Evolutionary conservation across 768 basidiomycete species (phyloP).

Genomic region (Lactarius tabidus): DNA sequence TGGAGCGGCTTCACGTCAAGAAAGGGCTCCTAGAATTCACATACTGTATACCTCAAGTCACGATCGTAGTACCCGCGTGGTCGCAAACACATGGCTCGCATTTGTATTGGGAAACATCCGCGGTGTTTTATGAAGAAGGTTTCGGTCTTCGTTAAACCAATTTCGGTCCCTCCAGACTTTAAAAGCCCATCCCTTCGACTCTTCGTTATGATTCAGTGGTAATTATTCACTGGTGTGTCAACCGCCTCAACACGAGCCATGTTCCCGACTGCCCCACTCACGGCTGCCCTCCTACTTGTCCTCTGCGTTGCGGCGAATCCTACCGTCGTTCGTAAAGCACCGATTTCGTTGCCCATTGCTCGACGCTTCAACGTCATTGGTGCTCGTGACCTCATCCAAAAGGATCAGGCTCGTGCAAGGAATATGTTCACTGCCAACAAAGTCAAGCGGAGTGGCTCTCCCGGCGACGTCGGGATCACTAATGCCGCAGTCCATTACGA

Average conservation of each 20-base stretch:
- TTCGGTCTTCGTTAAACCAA: background rate
- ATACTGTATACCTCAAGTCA: background rate
- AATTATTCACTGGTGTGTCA: conserved; percentile 9
- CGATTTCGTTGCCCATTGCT: background rate
- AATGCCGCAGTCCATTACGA: conserved; percentile 45
- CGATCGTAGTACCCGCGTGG: too few species aligned
- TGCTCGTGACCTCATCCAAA: conserved; percentile 44
- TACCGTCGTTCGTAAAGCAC: conserved; percentile 15
- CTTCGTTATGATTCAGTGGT: conserved; percentile 10
- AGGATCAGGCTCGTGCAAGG: conserved; percentile 49
- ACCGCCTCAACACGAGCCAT: background rate
- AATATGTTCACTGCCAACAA: conserved; percentile 40
- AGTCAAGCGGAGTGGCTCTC: conserved; percentile 31
- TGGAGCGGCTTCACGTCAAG: background rate
- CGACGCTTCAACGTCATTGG: conserved; percentile 48
- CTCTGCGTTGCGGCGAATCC: background rate
- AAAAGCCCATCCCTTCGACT: too few species aligned
- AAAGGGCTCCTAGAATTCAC: background rate
- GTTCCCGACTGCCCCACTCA: background rate
- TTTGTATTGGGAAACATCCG: background rate
- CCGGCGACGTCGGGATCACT: conserved; percentile 36
- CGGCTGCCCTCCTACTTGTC: background rate
- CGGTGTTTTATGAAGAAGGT: background rate
- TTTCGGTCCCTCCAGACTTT: background rate
- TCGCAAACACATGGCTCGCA: background rate